A percentile compares a stretch with the other conserved stretches of the same genome.
Evolutionary conservation across 2,329 filamentous ascomycete species (phyloP).

Genomic region (Cladorrhinum sp.): DNA sequence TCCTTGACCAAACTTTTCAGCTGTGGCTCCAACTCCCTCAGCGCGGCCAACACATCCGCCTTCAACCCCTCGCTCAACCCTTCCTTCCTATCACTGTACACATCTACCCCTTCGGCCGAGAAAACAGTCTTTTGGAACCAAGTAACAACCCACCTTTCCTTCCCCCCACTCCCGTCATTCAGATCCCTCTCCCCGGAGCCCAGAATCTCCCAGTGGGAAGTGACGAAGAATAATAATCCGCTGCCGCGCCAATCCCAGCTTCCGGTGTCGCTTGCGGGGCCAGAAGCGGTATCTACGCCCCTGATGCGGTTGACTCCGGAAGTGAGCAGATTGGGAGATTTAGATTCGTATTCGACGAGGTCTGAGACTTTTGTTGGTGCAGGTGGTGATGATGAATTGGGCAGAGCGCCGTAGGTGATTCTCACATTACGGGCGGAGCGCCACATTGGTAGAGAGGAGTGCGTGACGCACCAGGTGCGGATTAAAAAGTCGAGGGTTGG

Average conservation of each 20-base stretch:
- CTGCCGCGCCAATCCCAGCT: conserved; percentile 77
- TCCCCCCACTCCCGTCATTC: conserved; percentile 33
- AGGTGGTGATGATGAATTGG: conserved; percentile 14
- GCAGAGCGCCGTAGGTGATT: conserved; percentile 68
- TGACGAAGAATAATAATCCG: conserved; percentile 69
- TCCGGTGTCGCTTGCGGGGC: conserved; percentile 32
- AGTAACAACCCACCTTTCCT: conserved; percentile 72
- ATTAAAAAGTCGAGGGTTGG: conserved; percentile 55
- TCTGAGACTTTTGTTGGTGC: conserved; percentile 54
- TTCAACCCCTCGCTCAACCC: conserved; percentile 60
- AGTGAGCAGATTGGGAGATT: conserved; percentile 29
- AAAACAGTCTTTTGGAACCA: conserved; percentile 83
- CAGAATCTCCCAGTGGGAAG: conserved; percentile 76
- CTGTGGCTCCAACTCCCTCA: conserved; percentile 53
- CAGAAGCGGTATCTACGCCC: conserved; percentile 59
- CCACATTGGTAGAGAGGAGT: conserved; percentile 80
- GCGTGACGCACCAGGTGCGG: conserved; percentile 70
- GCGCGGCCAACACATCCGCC: conserved; percentile 51
- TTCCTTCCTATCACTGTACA: conserved; percentile 64
- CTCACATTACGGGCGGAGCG: conserved; percentile 72
- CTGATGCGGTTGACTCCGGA: conserved; percentile 57
- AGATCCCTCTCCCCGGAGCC: conserved; percentile 62
- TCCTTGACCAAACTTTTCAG: conserved; percentile 49
- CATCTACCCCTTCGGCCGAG: conserved; percentile 75
- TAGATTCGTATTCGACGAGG: conserved; percentile 65